These are phyloP conservation scores for Elsinoe fawcettii DNA, from an alignment of 2,329 filamentous ascomycete genomes.

Conservation along the genomic window DNA sequence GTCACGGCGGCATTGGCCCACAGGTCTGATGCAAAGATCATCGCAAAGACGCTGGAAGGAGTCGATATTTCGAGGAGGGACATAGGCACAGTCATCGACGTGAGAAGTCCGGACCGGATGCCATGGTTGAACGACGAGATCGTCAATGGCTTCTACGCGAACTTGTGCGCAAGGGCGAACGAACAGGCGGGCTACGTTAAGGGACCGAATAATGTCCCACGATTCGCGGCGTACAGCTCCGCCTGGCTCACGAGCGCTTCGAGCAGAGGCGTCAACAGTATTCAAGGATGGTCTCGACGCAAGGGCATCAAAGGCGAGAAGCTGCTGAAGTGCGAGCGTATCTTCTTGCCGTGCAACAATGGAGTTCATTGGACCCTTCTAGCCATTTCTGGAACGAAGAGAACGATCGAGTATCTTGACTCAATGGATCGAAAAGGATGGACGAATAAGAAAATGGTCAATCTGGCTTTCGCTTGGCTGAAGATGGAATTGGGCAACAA, in stretches of 20 bases:
- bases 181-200: slow-evolving; percentile 46
- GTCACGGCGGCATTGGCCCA: slow-evolving; percentile 31
- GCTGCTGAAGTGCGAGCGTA: slow-evolving; percentile 56
- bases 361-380: slow-evolving; percentile 64
- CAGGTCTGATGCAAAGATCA: slow-evolving; percentile 17
- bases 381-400: slow-evolving; percentile 54
- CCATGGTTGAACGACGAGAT: slow-evolving; percentile 74
- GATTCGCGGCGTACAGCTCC: slow-evolving; percentile 56
- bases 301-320: slow-evolving; percentile 52
- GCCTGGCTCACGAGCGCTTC: slow-evolving; percentile 55
- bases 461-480: slow-evolving; percentile 46
- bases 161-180: slow-evolving; percentile 52
- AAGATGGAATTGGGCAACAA: slow-evolving; percentile 48
- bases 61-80: slow-evolving; percentile 48
- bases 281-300: slow-evolving; percentile 51
- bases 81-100: slow-evolving; percentile 50
- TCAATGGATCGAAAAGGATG: slow-evolving; percentile 47
- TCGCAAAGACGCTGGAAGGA: slow-evolving; percentile 31
- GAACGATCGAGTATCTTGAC: slow-evolving; percentile 61
- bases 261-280: slow-evolving; percentile 40
- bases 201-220: slow-evolving; percentile 41
- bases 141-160: slow-evolving; percentile 58
- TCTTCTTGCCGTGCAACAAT: slow-evolving; percentile 59
- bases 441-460: slow-evolving; percentile 17
- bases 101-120: slow-evolving; percentile 18